Conservation (phyloP, 805 yeast genomes). For the Starmerella khaoyaiensis region DNA sequence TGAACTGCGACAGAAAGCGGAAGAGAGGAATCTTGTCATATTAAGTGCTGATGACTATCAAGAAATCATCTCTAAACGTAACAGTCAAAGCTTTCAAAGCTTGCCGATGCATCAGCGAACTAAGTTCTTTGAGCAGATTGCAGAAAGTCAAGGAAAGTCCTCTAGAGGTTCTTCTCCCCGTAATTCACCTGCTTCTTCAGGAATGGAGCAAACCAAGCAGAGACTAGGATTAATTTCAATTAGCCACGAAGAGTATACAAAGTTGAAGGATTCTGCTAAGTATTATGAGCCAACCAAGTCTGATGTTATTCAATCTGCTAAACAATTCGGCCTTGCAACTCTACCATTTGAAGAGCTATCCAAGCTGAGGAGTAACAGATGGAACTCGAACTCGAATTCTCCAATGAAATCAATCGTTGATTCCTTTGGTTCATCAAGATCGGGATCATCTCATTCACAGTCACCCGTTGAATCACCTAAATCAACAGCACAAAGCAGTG, state of each 20-base stretch:
- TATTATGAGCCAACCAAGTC: conserved; percentile 27
- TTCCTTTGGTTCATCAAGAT: too few species aligned
- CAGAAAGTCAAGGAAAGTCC: conserved; percentile 5
- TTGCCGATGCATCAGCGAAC: conserved; percentile 15
- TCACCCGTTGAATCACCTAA: conserved; percentile 1
- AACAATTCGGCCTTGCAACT: conserved; percentile 34
- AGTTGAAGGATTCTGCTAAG: conserved; percentile 24
- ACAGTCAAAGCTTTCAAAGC: conserved; percentile 5
- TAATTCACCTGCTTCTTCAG: conserved; percentile 15
- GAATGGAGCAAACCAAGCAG: conserved; percentile 24
- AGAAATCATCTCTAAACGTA: conserved; percentile 3
- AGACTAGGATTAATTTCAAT: conserved; percentile 28
- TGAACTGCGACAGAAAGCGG: conserved; percentile 7
- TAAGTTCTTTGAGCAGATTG: conserved; percentile 8
- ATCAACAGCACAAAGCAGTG: not conserved
- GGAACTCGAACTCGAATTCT: conserved; percentile 6
- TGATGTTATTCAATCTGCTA: conserved; percentile 30
- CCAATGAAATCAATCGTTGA: not conserved
- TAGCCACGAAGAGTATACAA: conserved; percentile 28
- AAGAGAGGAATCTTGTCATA: conserved; percentile 4
- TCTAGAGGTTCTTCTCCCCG: conserved; percentile 6
- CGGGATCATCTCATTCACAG: not conserved
- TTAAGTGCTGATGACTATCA: conserved; percentile 11
- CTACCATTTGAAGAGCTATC: conserved; percentile 36
- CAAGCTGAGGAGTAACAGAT: conserved; percentile 18